Evolutionary conservation across 805 yeast species (phyloP), one percentile per base, ranked within the genome.

Genomic region (Vanderwaltozyma tropicalis): DNA sequence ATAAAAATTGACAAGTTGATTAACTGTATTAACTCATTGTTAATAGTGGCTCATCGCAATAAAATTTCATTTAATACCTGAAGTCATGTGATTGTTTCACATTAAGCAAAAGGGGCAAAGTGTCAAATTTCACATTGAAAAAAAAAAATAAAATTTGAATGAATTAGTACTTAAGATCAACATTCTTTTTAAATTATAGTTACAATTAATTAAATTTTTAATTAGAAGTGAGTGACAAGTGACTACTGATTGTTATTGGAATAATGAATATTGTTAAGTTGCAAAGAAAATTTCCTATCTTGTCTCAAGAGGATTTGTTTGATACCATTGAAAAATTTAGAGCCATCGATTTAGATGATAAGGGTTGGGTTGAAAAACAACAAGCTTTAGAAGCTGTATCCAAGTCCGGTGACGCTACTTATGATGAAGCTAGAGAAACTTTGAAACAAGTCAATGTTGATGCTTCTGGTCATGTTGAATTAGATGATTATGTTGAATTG

Each of bases 381-480:
- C 82, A 80, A 40, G 94, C 84, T 27, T 80, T 89, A 58, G 88
- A 86, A 57, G 74, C 87, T 3, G 77, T 87, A 28, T 76, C 94
- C 18, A 74, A 76, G 40, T 62, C 77, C 21, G 96, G 96, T 15
- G 75, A 75, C 38, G 89, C 82, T 35, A 61, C 87, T 24, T 92
- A 92, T 55, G 98, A 92, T 61, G 83, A 80, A 47, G 89, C 94
- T 18, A 80, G 98, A 66, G 95, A 87, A 60, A 84, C 96, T 2
- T 71, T 92, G 57, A 92, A 92, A 57, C 74, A 73, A 37, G 96
- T 87, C 34, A 79, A 80, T 47, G 94, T 92, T 25, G 98, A 92
- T 63, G 95, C 97, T 13, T 81, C 95, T 4, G 98, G 98, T 19
- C 89, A 84, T 56, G 96, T 92, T 38, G 98, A 92, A 60, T 67